Percentiles rank a stretch among this genome's conserved stretches.
phyloP scores from a whole-genome alignment of 2,329 filamentous ascomycete species.

The Penicillium nordicum region DNA sequence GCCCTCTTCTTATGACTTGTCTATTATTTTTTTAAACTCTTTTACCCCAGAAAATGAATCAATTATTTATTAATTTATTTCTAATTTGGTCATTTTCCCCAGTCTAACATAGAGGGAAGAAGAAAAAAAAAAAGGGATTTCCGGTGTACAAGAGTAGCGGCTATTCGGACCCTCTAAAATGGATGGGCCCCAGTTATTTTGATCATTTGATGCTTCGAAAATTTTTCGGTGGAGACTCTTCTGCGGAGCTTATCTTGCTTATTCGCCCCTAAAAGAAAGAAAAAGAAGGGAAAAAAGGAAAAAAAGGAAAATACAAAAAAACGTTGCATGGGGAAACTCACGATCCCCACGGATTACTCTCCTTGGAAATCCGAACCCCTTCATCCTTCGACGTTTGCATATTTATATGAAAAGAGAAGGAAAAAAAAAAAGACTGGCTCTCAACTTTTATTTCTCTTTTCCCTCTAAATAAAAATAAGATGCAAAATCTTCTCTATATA shows the following conservation, averaged over 20 bases:
- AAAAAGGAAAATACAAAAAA: conserved; percentile 16
- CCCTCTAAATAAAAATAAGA: not conserved
- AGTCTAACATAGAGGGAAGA: not conserved
- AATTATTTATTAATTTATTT: not conserved
- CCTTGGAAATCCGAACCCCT: conserved; percentile 23
- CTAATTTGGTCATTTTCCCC: not conserved
- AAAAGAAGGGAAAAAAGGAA: not conserved
- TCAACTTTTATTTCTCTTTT: not conserved
- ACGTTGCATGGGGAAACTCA: conserved; percentile 19
- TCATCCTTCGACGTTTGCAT: conserved; percentile 12
- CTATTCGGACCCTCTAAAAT: conserved; percentile 8
- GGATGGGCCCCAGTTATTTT: conserved; percentile 13
- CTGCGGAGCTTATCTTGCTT: conserved; percentile 24
- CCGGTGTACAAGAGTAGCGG: not conserved
- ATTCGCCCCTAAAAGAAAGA: conserved; percentile 2
- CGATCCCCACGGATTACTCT: conserved; percentile 26
- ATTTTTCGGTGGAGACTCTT: conserved; percentile 25
- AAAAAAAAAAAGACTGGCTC: not conserved
- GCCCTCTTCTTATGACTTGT: not conserved
- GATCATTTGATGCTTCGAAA: conserved; percentile 29
- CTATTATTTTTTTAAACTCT: not conserved
- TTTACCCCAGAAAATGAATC: not conserved
- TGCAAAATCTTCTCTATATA: not conserved
- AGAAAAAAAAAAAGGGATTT: not conserved
- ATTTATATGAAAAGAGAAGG: too few relatives aligned